Evolutionary conservation across 129 eudicot genomes (phyloP).

Genomic region (Centaurea solstitialis): DNA sequence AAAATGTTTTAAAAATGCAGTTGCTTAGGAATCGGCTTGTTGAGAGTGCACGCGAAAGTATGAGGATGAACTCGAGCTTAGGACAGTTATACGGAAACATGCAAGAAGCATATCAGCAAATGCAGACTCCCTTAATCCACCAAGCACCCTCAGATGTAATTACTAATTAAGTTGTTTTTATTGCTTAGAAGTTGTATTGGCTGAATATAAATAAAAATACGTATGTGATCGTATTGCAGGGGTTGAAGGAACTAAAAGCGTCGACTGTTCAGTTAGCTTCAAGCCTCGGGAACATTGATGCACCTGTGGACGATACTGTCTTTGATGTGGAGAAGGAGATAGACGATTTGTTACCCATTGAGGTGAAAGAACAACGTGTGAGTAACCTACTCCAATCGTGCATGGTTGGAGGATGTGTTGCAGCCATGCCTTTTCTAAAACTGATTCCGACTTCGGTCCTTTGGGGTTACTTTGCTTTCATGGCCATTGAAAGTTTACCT

Average conservation of each 20-base stretch:
- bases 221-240: constrained; percentile 34
- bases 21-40: constrained; percentile 88
- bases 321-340: constrained; percentile 97
- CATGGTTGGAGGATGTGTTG: constrained; percentile 97
- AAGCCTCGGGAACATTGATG: constrained; percentile 81
- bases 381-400: constrained; percentile 80
- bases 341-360: constrained; percentile 86
- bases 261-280: constrained; percentile 80
- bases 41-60: constrained; percentile 76
- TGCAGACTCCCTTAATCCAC: constrained; percentile 95
- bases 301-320: constrained; percentile 85
- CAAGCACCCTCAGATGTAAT: constrained; percentile 72
- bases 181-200: background rate
- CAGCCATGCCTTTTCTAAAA: constrained; percentile 89
- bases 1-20: too few relatives aligned
- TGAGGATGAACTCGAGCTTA: constrained; percentile 73
- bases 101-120: constrained; percentile 94
- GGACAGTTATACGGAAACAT: constrained; percentile 85
- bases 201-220: background rate
- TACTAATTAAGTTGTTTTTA: constrained; percentile 18
- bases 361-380: constrained; percentile 95
- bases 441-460: constrained; percentile 95
- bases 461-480: constrained; percentile 98
- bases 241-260: constrained; percentile 85
- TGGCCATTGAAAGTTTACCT: constrained; percentile 97